Conservation (phyloP, 352 stramenopile species). For the Phytophthora brassicae region DNA sequence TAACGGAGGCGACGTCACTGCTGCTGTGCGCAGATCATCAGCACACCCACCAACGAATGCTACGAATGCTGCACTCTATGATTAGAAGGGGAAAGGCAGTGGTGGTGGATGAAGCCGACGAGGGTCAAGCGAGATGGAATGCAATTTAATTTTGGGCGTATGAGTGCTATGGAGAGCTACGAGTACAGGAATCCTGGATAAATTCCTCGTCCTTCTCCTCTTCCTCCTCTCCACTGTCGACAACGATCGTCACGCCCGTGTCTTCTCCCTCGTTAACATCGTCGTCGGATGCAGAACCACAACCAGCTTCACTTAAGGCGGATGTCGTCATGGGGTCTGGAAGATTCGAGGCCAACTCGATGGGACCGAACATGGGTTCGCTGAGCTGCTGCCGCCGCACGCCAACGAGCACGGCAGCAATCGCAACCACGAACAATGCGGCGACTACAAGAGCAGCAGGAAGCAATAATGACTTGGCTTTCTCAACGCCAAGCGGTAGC, state of each 20-base stretch:
- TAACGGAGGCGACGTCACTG: background rate
- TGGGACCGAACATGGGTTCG: slow-evolving; percentile 27
- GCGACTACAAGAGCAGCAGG: slow-evolving; percentile 8
- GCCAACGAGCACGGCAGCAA: slow-evolving; percentile 26
- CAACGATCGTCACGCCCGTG: slow-evolving; percentile 14
- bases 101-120: slow-evolving; percentile 4
- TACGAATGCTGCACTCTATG: no score
- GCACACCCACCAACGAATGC: slow-evolving; percentile 10
- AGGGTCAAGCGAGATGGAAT: background rate
- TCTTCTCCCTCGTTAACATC: slow-evolving; percentile 14
- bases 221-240: slow-evolving; percentile 13
- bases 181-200: background rate
- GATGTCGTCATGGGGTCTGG: slow-evolving; percentile 30
- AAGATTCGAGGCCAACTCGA: slow-evolving; percentile 35
- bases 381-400: slow-evolving; percentile 32
- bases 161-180: slow-evolving; percentile 17
- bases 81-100: slow-evolving; percentile 11
- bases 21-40: slow-evolving; percentile 12
- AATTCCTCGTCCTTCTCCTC: slow-evolving; percentile 15
- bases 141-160: background rate
- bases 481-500: slow-evolving; percentile 14
- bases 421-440: slow-evolving; percentile 17
- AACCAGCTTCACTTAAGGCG: background rate
- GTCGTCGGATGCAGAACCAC: slow-evolving; percentile 4
- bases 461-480: slow-evolving; percentile 11